Conservation (phyloP, 2,329 filamentous ascomycete genomes). For the Diplodia corticola region DNA sequence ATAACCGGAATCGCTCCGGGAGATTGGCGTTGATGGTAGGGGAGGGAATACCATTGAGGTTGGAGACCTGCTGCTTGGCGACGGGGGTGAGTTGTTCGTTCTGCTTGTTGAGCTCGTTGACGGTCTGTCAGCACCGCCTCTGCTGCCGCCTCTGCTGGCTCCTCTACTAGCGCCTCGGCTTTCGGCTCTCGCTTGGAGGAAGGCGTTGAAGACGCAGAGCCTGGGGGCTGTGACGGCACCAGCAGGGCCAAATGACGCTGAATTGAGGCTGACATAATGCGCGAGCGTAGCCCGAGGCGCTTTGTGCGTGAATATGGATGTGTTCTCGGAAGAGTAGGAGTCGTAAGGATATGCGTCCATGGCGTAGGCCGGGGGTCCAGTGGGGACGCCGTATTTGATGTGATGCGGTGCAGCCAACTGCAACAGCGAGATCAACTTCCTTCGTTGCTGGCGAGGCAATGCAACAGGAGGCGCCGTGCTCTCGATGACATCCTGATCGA, state of each 20-base stretch:
- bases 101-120: conserved; percentile 47
- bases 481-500: conserved; percentile 89
- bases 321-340: conserved; percentile 83
- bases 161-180: conserved; percentile 52
- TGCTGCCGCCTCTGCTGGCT: conserved; percentile 50
- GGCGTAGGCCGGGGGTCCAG: conserved; percentile 89
- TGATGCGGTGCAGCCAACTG: conserved; percentile 90
- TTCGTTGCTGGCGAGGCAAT: conserved; percentile 82
- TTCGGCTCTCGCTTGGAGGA: conserved; percentile 70
- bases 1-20: conserved; percentile 88
- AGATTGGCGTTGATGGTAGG: conserved; percentile 75
- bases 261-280: conserved; percentile 87
- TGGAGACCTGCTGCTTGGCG: conserved; percentile 64
- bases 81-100: conserved; percentile 54
- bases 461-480: conserved; percentile 75
- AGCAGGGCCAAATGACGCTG: conserved; percentile 77
- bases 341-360: conserved; percentile 91
- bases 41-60: conserved; percentile 77
- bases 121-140: conserved; percentile 65
- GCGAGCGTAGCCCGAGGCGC: conserved; percentile 71
- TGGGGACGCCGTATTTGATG: conserved; percentile 77
- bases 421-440: conserved; percentile 84
- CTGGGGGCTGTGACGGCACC: conserved; percentile 42
- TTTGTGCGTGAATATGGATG: conserved; percentile 72
- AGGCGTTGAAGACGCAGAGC: conserved; percentile 85